Conservation (phyloP, 208 protist species). For the Trypanosoma platydactyli region DNA sequence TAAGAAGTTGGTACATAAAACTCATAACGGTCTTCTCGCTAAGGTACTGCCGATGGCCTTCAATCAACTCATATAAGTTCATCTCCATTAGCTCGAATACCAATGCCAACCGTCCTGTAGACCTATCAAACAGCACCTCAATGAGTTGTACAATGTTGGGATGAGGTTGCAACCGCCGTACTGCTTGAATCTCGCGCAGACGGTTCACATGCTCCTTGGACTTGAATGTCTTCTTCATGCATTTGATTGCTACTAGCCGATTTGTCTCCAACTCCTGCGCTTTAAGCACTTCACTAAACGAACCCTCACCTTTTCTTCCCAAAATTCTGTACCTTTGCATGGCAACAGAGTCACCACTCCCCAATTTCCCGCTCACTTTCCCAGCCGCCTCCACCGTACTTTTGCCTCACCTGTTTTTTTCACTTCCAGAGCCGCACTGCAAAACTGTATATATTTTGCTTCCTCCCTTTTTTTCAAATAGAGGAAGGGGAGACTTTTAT, state of each 20-base stretch:
- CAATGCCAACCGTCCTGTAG: slow-evolving; percentile 91
- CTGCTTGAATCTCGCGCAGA: slow-evolving; percentile 97
- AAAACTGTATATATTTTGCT: too few relatives aligned
- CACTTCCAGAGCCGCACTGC: too few relatives aligned
- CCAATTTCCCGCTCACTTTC: slow-evolving; percentile 10
- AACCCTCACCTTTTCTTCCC: slow-evolving; percentile 97
- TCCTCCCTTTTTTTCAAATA: too few relatives aligned
- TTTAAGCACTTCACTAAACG: slow-evolving; percentile 97
- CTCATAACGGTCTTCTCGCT: slow-evolving; percentile 81
- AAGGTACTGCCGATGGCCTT: slow-evolving; percentile 82
- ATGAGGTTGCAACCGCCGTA: slow-evolving; percentile 91
- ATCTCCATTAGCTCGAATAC: slow-evolving; percentile 98
- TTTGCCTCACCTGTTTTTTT: too few relatives aligned
- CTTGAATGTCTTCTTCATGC: slow-evolving; percentile 96
- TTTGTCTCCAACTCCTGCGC: slow-evolving; percentile 91
- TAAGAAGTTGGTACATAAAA: slow-evolving; percentile 90
- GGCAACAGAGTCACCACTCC: background rate
- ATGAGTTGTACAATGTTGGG: slow-evolving; percentile 95
- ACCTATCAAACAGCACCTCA: slow-evolving; percentile 95
- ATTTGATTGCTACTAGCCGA: slow-evolving; percentile 96
- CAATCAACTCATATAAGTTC: slow-evolving; percentile 98
- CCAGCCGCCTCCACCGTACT: too few relatives aligned
- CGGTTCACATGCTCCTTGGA: slow-evolving; percentile 94
- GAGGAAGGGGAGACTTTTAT: too few relatives aligned
- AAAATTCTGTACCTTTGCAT: slow-evolving; percentile 95